These are phyloP conservation scores for Diaporthe sp. DNA, from an alignment of 2,329 filamentous ascomycete genomes.

Conservation along the genomic window DNA sequence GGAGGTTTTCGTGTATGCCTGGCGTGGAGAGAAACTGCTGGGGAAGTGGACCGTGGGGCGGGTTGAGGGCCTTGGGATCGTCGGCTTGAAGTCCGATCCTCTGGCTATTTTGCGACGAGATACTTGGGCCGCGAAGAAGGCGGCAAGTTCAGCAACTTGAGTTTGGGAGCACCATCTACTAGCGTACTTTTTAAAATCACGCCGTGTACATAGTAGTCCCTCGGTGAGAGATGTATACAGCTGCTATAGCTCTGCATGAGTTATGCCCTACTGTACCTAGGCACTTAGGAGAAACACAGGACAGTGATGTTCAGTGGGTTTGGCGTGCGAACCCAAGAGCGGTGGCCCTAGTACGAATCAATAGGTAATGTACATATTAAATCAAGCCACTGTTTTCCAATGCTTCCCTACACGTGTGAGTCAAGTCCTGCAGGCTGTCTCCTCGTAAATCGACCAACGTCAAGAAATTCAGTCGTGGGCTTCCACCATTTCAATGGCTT, in stretches of 20 bases:
- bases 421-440: too few relatives aligned
- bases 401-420: not conserved
- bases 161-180: not conserved
- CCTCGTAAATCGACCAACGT: not conserved
- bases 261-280: not conserved
- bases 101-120: not conserved
- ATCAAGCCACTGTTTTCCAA: too few relatives aligned
- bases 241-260: not conserved
- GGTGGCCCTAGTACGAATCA: too few relatives aligned
- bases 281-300: too few relatives aligned
- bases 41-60: not conserved
- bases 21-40: not conserved
- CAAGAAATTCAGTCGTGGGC: not conserved
- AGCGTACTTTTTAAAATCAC: not conserved
- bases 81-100: not conserved
- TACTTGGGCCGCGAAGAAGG: conserved; percentile 4
- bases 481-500: conserved; percentile 16
- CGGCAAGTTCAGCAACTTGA: not conserved
- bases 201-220: not conserved
- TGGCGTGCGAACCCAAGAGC: too few relatives aligned
- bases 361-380: too few relatives aligned
- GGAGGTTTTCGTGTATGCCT: not conserved
- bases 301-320: too few relatives aligned
- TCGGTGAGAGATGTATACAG: not conserved
- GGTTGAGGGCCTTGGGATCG: not conserved